A percentile compares a stretch with the other conserved stretches of the same genome.
phyloP scores from a whole-genome alignment of 306 rosid species.

The Trichosanthes truncata region DNA sequence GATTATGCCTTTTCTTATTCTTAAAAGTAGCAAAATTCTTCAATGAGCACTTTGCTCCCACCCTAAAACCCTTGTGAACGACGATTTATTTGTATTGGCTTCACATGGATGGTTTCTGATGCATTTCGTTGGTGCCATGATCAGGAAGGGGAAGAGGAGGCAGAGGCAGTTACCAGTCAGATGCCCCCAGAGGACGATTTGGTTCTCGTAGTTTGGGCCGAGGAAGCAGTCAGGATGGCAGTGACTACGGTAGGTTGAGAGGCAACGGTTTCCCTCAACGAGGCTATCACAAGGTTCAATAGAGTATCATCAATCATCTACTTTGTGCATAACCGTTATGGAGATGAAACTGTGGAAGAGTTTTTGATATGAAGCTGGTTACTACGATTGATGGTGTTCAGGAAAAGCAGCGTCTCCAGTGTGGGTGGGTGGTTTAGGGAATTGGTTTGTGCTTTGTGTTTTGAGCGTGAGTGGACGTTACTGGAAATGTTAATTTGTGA shows the following conservation, averaged over 20 bases:
- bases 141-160: constrained; percentile 88
- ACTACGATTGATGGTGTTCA: background rate
- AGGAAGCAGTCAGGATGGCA: constrained; percentile 46
- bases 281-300: constrained; percentile 19
- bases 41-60: background rate
- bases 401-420: background rate
- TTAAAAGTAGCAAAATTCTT: background rate
- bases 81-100: background rate
- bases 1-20: background rate
- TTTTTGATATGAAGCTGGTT: background rate
- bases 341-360: background rate
- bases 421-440: constrained; percentile 2
- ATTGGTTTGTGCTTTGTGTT: constrained; percentile 13
- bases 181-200: constrained; percentile 66
- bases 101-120: too few species aligned
- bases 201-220: constrained; percentile 55
- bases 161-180: constrained; percentile 53
- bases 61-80: background rate
- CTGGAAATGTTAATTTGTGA: constrained; percentile 22
- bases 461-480: constrained; percentile 23
- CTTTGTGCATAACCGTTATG: constrained; percentile 4
- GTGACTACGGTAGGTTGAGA: constrained; percentile 49
- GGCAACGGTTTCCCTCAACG: constrained; percentile 66
- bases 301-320: background rate
- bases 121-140: constrained; percentile 11